Base-by-base conservation (phyloP, 192 early-diverging fungal species). In the Coemansia sp. region DNA sequence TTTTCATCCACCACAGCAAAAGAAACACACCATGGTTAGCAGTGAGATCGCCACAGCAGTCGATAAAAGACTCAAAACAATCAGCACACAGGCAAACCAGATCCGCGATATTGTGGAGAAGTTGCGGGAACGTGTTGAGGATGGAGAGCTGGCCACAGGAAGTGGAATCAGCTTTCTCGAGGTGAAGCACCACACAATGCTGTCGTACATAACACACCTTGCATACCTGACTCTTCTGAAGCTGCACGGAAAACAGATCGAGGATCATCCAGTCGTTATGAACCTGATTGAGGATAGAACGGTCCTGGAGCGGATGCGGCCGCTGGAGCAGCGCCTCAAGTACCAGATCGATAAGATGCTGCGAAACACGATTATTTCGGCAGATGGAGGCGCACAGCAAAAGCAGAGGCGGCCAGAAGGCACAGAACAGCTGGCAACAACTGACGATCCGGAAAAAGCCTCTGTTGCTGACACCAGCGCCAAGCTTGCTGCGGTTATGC, bases 331-430 rank as follows among this genome's bases (percentile, higher is more conserved):
- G 54, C 91, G 94, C 61, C 84, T 98, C 50, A 94, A 94, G 76
- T 97, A 96, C 81, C 97, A 96, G 82, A 94, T 97, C 65, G 94
- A 97, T 72, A 97, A 97, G 77, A 83, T 98, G 23, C 84, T 97
- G 30, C 83, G 86, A 40, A 73, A 82, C 14, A 86, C 91, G 5
- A 75, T 84, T 7, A 67, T 87, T 15, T 82, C 78, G 15, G 56
- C 76, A 23, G 71, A 82, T 34, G 54, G 77, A 25, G 50, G 77
- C n/a, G 66, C 72, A 1, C 68, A 72, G 19, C 68, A 74, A 48
- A 71, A 41, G 55, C 6, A 28, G 20, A 36, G 13, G 13, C 7
- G 30, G 9, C 31, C n/a, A n/a, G 58, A n/a, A 19, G 50, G 45
- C 6, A 22, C 56, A 3, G 30, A 54, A 13, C 17, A n/a, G 47